Conservation (phyloP, 495 filamentous ascomycete species). For the Chaetomium cochliodes region DNA sequence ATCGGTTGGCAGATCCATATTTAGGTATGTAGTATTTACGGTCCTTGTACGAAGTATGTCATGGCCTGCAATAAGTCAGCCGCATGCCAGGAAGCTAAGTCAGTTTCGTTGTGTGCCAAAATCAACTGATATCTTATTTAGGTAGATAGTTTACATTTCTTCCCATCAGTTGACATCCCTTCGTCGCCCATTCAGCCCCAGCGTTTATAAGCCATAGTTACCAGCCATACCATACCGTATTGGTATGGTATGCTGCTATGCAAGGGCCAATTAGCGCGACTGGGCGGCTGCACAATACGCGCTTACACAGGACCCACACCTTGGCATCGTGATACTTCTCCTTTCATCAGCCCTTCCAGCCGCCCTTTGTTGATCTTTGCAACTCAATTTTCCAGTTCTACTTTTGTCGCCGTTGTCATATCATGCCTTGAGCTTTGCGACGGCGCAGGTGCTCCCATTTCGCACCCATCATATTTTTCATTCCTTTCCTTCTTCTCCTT, state of each 20-base stretch:
- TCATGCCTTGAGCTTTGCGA: slow-evolving; percentile 16
- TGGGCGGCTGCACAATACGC: not conserved
- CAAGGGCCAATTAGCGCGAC: not conserved
- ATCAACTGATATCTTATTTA: no score
- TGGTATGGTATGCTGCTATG: not conserved
- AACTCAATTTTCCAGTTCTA: not conserved
- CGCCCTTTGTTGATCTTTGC: slow-evolving; percentile 1
- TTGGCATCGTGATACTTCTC: not conserved
- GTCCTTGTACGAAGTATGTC: not conserved
- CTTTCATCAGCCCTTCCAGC: slow-evolving; percentile 8
- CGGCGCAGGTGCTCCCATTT: not conserved
- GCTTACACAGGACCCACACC: not conserved
- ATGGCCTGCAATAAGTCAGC: no score
- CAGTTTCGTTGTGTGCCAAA: no score
- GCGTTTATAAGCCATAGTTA: not conserved
- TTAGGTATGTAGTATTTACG: not conserved
- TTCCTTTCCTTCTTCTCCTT: not conserved
- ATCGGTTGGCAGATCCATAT: not conserved
- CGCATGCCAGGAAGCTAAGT: no score
- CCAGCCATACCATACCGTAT: not conserved
- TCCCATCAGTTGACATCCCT: not conserved
- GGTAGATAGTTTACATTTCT: no score
- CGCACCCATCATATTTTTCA: not conserved
- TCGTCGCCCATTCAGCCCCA: not conserved
- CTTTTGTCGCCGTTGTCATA: slow-evolving; percentile 13